Evolutionary conservation across 2,329 filamentous ascomycete genomes (phyloP).

Genomic region (Cordyceps tenuipes): DNA sequence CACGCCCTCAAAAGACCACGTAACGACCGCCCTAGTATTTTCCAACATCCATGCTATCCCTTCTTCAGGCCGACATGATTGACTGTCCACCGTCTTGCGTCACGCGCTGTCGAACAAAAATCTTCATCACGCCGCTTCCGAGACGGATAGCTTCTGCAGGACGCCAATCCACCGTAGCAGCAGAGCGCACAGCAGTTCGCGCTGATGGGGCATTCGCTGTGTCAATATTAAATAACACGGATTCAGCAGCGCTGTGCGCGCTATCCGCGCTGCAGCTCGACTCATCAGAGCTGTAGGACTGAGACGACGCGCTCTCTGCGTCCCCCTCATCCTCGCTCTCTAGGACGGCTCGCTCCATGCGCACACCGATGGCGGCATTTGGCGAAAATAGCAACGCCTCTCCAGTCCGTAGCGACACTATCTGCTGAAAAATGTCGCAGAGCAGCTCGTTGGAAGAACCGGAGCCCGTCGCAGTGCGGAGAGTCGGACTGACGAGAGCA

Average conservation of each 20-base stretch:
- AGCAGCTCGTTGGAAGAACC: neutral
- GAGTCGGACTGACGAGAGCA: neutral
- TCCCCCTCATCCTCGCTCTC: neutral
- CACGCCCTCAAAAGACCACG: neutral
- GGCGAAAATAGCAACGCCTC: conserved; percentile 41
- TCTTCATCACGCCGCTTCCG: conserved; percentile 30
- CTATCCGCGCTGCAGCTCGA: neutral
- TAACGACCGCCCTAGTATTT: too few species aligned
- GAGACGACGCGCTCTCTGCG: neutral
- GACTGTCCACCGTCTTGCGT: conserved; percentile 38
- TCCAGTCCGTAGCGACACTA: conserved; percentile 34
- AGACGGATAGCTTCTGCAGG: conserved; percentile 17
- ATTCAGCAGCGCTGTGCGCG: neutral
- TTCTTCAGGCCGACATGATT: conserved; percentile 29
- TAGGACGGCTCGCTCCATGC: neutral
- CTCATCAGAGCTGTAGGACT: neutral
- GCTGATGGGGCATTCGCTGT: neutral
- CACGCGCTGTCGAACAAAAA: conserved; percentile 32
- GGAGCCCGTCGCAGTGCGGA: neutral
- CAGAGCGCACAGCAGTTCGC: neutral
- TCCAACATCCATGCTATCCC: too few species aligned
- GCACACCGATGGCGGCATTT: conserved; percentile 30
- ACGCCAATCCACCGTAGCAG: neutral
- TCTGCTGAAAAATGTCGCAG: conserved; percentile 30
- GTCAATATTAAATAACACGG: neutral